Evolutionary conservation across 169 alveolate species (phyloP).

Genomic region (Ichthyophthirius multifiliis): DNA sequence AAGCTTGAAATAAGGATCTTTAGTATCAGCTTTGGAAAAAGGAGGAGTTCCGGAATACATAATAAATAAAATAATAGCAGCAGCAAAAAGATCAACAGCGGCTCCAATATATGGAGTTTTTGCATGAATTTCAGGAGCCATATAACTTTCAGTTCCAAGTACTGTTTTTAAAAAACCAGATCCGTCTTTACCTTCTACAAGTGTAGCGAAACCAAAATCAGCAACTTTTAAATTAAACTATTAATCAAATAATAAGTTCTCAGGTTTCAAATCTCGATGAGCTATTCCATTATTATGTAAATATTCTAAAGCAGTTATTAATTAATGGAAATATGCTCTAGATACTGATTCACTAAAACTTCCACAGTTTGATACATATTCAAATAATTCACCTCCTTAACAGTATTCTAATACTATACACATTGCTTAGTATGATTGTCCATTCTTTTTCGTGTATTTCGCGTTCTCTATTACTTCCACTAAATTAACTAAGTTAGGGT

Average conservation of each 20-base stretch:
- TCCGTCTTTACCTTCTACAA: constrained; percentile 39
- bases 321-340: constrained; percentile 47
- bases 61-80: constrained; percentile 69
- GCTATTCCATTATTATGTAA: constrained; percentile 39
- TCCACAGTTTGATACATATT: constrained; percentile 47
- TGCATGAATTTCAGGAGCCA: constrained; percentile 57
- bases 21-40: constrained; percentile 53
- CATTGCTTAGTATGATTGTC: constrained; percentile 23
- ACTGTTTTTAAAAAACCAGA: constrained; percentile 26
- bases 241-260: constrained; percentile 54
- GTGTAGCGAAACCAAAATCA: constrained; percentile 67
- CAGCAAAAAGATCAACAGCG: constrained; percentile 63
- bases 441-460: constrained; percentile 21
- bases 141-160: constrained; percentile 57
- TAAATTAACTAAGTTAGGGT: constrained; percentile 47
- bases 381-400: constrained; percentile 65
- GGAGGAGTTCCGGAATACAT: constrained; percentile 73
- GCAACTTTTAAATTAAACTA: constrained; percentile 52
- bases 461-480: constrained; percentile 2
- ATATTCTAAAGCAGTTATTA: constrained; percentile 44
- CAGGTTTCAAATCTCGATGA: constrained; percentile 75
- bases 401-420: constrained; percentile 62
- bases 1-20: constrained; percentile 35
- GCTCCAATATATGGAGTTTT: constrained; percentile 42
- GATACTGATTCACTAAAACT: constrained; percentile 42